A percentile compares a stretch with the other conserved stretches of the same genome.
phyloP scores from a whole-genome alignment of 2,329 filamentous ascomycete species.

The Plenodomus tracheiphilus region DNA sequence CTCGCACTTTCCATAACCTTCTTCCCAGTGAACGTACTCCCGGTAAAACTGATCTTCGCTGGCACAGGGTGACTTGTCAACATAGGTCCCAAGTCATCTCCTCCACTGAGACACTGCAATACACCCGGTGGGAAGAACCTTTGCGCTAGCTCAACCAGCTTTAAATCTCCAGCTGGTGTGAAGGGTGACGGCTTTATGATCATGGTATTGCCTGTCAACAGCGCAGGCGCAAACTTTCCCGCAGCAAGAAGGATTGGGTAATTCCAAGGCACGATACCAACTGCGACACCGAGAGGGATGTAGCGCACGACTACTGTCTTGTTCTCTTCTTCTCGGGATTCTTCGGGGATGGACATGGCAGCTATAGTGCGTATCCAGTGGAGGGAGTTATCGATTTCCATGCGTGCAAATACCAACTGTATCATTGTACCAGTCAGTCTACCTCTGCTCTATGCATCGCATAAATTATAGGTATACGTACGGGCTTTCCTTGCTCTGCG shows the following conservation, averaged over 20 bases:
- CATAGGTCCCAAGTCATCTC: slow-evolving; percentile 60
- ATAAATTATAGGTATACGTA: too few relatives aligned
- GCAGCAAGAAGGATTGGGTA: slow-evolving; percentile 54
- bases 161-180: slow-evolving; percentile 58
- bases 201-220: slow-evolving; percentile 57
- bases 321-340: slow-evolving; percentile 9
- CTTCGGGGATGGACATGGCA: slow-evolving; percentile 15
- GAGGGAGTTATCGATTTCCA: neutral
- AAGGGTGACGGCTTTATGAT: slow-evolving; percentile 59
- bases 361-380: slow-evolving; percentile 25
- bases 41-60: slow-evolving; percentile 64
- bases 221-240: slow-evolving; percentile 57
- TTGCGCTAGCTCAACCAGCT: slow-evolving; percentile 59
- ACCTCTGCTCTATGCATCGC: too few relatives aligned
- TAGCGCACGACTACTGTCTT: slow-evolving; percentile 37
- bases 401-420: neutral
- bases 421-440: neutral
- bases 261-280: slow-evolving; percentile 42
- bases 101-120: slow-evolving; percentile 60
- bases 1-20: slow-evolving; percentile 57
- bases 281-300: slow-evolving; percentile 46
- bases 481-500: slow-evolving; percentile 23
- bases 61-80: slow-evolving; percentile 59
- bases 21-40: slow-evolving; percentile 60
- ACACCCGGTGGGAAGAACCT: slow-evolving; percentile 59